phyloP scores from a whole-genome alignment of 1,284 basidiomycete species.

The Cryptococcus maquisensis region DNA sequence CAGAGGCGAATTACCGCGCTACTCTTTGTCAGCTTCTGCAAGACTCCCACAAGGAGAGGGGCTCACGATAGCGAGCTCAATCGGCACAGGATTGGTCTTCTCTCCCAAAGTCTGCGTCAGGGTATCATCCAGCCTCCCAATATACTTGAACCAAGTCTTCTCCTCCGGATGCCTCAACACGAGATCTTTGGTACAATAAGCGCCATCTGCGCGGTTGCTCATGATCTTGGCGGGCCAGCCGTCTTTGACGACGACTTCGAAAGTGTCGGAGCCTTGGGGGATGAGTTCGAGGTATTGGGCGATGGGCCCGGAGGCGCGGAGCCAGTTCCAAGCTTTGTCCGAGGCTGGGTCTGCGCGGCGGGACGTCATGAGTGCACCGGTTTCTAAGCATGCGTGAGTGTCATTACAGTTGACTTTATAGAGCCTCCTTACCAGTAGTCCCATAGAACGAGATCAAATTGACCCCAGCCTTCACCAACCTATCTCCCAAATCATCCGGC shows the following conservation, averaged over 20 bases:
- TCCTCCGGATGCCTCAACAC: slow-evolving; percentile 53
- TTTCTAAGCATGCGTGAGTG: slow-evolving; percentile 17
- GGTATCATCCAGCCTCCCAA: slow-evolving; percentile 61
- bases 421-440: slow-evolving; percentile 41
- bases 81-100: slow-evolving; percentile 57
- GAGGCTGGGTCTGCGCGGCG: slow-evolving; percentile 51
- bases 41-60: background rate
- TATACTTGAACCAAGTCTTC: slow-evolving; percentile 54
- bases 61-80: slow-evolving; percentile 45
- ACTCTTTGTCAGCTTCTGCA: background rate
- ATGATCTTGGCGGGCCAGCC: slow-evolving; percentile 59
- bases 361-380: slow-evolving; percentile 49
- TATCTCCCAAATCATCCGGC: slow-evolving; percentile 57
- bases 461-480: slow-evolving; percentile 55
- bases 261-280: slow-evolving; percentile 51
- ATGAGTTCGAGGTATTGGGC: slow-evolving; percentile 53
- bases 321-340: slow-evolving; percentile 62
- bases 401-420: background rate
- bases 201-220: slow-evolving; percentile 58
- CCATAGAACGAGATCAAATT: slow-evolving; percentile 59
- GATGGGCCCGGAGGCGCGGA: slow-evolving; percentile 50
- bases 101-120: slow-evolving; percentile 52
- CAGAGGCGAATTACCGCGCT: slow-evolving; percentile 50
- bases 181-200: slow-evolving; percentile 60
- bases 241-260: slow-evolving; percentile 56